A percentile compares a stretch with the other conserved stretches of the same genome.
These are phyloP conservation scores for Fomitopsis betulina DNA, from an alignment of 1,284 basidiomycete genomes.

Conservation along the genomic window DNA sequence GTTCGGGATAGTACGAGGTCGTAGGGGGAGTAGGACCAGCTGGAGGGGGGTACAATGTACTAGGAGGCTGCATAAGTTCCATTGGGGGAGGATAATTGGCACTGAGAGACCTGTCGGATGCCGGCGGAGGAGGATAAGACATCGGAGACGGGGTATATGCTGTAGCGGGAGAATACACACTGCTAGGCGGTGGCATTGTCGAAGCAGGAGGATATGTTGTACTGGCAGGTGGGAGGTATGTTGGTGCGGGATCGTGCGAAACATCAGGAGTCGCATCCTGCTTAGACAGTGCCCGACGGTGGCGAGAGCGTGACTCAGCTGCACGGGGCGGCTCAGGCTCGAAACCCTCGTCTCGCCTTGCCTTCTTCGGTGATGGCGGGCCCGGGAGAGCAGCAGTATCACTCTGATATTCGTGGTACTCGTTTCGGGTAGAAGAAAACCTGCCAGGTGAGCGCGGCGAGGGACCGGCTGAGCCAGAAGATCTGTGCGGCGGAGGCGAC, in stretches of 20 bases:
- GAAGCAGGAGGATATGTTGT: neutral
- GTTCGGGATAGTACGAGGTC: neutral
- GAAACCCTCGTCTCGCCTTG: slow-evolving; percentile 8
- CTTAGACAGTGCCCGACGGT: neutral
- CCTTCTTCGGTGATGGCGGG: slow-evolving; percentile 18
- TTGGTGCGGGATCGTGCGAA: neutral
- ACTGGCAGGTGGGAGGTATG: neutral
- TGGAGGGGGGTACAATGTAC: neutral
- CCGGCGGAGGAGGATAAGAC: neutral
- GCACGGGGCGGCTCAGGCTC: neutral
- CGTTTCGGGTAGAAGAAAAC: neutral
- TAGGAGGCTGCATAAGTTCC: neutral
- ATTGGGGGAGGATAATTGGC: neutral
- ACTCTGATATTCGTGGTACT: neutral
- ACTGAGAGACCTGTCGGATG: neutral
- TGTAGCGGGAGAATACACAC: neutral
- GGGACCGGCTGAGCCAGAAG: slow-evolving; percentile 6
- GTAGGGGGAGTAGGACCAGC: neutral
- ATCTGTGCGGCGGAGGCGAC: slow-evolving; percentile 3
- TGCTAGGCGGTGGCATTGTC: neutral
- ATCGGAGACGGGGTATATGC: neutral
- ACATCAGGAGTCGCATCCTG: neutral
- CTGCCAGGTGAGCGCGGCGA: slow-evolving; percentile 2
- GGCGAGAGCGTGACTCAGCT: neutral
- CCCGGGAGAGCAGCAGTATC: slow-evolving; percentile 1